These are phyloP conservation scores for Entomortierella lignicola DNA, from an alignment of 192 early-diverging fungal species.

Conservation along the genomic window DNA sequence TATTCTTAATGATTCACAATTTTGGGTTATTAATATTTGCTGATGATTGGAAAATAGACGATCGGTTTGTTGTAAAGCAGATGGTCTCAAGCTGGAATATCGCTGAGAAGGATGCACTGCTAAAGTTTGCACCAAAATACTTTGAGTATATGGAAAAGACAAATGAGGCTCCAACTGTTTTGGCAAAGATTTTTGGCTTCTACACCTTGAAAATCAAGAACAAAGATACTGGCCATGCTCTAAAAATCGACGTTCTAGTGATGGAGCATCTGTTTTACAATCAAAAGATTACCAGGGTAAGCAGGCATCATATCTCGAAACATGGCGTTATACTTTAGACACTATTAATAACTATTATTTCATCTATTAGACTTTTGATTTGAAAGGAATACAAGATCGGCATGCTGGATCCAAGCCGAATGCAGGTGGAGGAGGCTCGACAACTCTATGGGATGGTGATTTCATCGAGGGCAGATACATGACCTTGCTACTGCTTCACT, in stretches of 20 bases:
- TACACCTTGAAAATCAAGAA: slow-evolving; percentile 89
- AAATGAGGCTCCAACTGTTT: slow-evolving; percentile 72
- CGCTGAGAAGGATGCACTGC: slow-evolving; percentile 85
- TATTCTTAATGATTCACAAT: background rate
- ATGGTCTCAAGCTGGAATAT: slow-evolving; percentile 78
- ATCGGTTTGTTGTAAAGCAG: slow-evolving; percentile 90
- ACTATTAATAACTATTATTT: background rate
- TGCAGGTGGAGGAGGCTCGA: slow-evolving; percentile 45
- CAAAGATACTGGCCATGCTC: slow-evolving; percentile 67
- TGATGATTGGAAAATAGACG: slow-evolving; percentile 64
- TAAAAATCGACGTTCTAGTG: slow-evolving; percentile 90
- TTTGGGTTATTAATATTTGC: background rate
- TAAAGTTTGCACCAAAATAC: slow-evolving; percentile 91
- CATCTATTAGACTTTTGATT: slow-evolving; percentile 71
- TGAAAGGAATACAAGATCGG: slow-evolving; percentile 81
- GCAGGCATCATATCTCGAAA: background rate
- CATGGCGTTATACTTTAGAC: too few species aligned
- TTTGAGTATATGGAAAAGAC: slow-evolving; percentile 85
- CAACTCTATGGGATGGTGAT: slow-evolving; percentile 76
- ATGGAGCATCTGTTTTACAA: slow-evolving; percentile 96
- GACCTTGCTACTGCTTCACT: slow-evolving; percentile 77
- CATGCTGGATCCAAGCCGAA: slow-evolving; percentile 57
- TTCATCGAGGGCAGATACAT: slow-evolving; percentile 75
- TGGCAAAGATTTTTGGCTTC: slow-evolving; percentile 92
- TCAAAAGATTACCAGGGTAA: slow-evolving; percentile 71